Conservation (phyloP, 352 stramenopile species). For the Thalassiosira delicatula region DNA sequence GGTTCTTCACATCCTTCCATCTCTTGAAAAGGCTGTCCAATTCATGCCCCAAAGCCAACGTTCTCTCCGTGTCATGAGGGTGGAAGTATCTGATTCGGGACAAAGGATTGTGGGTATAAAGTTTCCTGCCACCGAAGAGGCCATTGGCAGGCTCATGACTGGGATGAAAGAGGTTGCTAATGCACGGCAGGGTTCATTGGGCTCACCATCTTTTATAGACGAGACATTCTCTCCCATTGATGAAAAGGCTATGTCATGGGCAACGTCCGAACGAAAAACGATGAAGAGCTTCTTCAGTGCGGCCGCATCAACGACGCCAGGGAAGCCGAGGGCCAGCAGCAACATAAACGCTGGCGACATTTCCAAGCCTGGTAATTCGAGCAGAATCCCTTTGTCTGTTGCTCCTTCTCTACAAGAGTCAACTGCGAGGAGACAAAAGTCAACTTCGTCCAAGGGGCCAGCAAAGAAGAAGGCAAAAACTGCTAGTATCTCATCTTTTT, state of each 20-base stretch:
- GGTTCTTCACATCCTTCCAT: constrained; percentile 69
- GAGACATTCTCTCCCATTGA: constrained; percentile 57
- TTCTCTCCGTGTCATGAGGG: constrained; percentile 65
- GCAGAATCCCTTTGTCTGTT: constrained; percentile 5
- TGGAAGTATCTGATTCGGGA: constrained; percentile 45
- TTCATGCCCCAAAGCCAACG: constrained; percentile 54
- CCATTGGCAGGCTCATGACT: constrained; percentile 42
- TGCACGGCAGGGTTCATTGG: constrained; percentile 23
- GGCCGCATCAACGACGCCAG: constrained; percentile 20
- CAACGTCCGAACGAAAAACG: constrained; percentile 66
- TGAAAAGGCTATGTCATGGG: constrained; percentile 52
- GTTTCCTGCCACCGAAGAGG: constrained; percentile 63
- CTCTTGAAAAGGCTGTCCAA: constrained; percentile 69
- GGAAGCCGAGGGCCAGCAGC: constrained; percentile 12
- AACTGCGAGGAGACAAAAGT: constrained; percentile 32
- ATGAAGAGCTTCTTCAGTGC: constrained; percentile 75
- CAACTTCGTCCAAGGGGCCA: constrained; percentile 9
- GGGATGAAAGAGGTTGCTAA: constrained; percentile 52
- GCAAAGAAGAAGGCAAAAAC: constrained; percentile 31
- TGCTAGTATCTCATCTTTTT: constrained; percentile 46
- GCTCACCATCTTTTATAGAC: constrained; percentile 50
- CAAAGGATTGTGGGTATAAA: constrained; percentile 70
- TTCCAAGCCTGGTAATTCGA: constrained; percentile 6
- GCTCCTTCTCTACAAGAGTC: constrained; percentile 10
- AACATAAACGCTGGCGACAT: no score